These are phyloP conservation scores for Talaromyces trachyspermus DNA, from an alignment of 495 filamentous ascomycete species.

Conservation along the genomic window DNA sequence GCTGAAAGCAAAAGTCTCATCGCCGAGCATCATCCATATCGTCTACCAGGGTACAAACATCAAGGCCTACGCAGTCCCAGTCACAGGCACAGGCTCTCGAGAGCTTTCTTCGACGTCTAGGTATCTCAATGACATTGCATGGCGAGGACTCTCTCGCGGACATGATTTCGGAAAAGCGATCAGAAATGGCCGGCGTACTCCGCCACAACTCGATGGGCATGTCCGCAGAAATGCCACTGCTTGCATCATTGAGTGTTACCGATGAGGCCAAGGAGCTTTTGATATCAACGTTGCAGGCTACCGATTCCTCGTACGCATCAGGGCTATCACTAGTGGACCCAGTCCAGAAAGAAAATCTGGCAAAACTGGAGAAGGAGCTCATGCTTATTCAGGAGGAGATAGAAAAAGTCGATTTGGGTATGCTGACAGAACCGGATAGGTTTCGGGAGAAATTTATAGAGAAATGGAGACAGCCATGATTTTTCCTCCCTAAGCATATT, in stretches of 20 bases:
- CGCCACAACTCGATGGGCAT: constrained; percentile 18
- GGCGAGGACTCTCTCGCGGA: constrained; percentile 14
- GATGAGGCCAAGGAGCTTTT: constrained; percentile 30
- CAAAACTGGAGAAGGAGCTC: constrained; percentile 24
- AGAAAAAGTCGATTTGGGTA: constrained; percentile 25
- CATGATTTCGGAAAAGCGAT: constrained; percentile 24
- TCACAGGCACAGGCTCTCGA: constrained; percentile 27
- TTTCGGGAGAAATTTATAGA: constrained; percentile 17
- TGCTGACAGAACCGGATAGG: constrained; percentile 29
- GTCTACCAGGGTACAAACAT: background rate
- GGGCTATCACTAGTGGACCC: constrained; percentile 22
- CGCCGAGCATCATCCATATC: background rate
- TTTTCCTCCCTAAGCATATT: background rate
- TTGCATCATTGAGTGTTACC: constrained; percentile 18
- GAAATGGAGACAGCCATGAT: background rate
- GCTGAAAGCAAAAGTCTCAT: constrained; percentile 1
- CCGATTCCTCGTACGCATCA: constrained; percentile 25
- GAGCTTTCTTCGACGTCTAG: constrained; percentile 31
- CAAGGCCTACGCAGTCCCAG: background rate
- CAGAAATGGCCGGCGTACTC: constrained; percentile 19
- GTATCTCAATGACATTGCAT: constrained; percentile 21
- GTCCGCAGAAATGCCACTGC: constrained; percentile 27
- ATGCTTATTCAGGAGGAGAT: constrained; percentile 26
- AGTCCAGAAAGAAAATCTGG: constrained; percentile 20
- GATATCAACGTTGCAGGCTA: constrained; percentile 23